These are phyloP conservation scores for Hypoxylon rubiginosum DNA, from an alignment of 2,329 filamentous ascomycete genomes.

Conservation along the genomic window DNA sequence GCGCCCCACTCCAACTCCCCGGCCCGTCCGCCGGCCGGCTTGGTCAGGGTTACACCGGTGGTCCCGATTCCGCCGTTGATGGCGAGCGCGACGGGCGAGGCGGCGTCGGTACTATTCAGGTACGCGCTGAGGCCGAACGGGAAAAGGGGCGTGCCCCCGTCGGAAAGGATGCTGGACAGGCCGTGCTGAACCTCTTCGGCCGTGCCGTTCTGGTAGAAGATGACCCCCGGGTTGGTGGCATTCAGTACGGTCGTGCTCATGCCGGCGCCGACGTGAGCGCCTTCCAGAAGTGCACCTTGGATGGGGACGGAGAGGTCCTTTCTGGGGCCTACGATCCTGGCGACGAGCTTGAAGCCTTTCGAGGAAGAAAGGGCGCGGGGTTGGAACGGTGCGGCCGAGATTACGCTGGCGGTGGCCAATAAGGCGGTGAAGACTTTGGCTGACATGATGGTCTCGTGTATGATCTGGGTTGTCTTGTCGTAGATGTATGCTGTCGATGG, in stretches of 20 bases:
- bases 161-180: background rate
- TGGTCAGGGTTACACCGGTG: conserved; percentile 1
- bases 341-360: conserved; percentile 7
- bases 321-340: background rate
- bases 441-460: background rate
- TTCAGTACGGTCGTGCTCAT: conserved; percentile 11
- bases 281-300: conserved; percentile 9
- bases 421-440: background rate
- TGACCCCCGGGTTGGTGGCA: background rate
- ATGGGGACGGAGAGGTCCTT: conserved; percentile 18
- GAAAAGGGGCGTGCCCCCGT: conserved; percentile 8
- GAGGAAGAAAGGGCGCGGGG: background rate
- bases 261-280: conserved; percentile 26
- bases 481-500: background rate
- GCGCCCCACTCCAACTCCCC: background rate
- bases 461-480: too few species aligned
- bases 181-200: background rate
- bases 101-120: background rate
- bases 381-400: conserved; percentile 5
- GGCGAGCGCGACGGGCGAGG: background rate
- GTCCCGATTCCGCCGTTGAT: conserved; percentile 7
- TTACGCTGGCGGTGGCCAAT: conserved; percentile 4
- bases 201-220: conserved; percentile 20
- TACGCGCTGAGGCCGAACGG: background rate
- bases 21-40: background rate